phyloP scores from a whole-genome alignment of 2,329 filamentous ascomycete genomes.

The Colletotrichum melonis region DNA sequence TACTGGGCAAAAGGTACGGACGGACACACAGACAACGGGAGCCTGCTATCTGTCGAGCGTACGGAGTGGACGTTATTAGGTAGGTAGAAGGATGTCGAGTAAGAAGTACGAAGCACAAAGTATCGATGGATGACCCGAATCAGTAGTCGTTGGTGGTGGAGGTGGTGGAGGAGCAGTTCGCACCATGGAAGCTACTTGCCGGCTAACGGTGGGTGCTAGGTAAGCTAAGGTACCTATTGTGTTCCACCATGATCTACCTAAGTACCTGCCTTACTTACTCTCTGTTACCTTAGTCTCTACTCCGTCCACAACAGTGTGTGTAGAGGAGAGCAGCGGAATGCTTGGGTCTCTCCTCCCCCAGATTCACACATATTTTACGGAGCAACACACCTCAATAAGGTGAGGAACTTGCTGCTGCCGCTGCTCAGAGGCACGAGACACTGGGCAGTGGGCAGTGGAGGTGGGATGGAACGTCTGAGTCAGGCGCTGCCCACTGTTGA shows the following conservation, averaged over 20 bases:
- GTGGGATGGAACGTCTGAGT: conserved; percentile 21
- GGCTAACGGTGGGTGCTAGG: background rate
- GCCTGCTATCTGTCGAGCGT: background rate
- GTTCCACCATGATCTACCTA: no score
- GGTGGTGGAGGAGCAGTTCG: background rate
- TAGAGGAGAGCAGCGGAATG: background rate
- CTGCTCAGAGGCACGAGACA: background rate
- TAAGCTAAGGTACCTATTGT: background rate
- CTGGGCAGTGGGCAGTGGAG: background rate
- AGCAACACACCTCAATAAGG: background rate
- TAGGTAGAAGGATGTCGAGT: no score
- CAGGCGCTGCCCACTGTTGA: conserved; percentile 16
- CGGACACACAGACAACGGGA: background rate
- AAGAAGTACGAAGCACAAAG: no score
- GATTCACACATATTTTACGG: conserved; percentile 7
- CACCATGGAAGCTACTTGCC: background rate
- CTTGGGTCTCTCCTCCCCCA: conserved; percentile 13
- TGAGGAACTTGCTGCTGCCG: background rate
- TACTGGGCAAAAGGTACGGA: background rate
- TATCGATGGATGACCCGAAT: background rate
- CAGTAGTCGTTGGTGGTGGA: background rate
- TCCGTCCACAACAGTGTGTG: no score
- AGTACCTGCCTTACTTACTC: no score
- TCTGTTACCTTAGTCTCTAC: no score
- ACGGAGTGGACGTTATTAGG: no score